Evolutionary conservation across 768 basidiomycete species (phyloP).

Genomic region (Calocera cornea): DNA sequence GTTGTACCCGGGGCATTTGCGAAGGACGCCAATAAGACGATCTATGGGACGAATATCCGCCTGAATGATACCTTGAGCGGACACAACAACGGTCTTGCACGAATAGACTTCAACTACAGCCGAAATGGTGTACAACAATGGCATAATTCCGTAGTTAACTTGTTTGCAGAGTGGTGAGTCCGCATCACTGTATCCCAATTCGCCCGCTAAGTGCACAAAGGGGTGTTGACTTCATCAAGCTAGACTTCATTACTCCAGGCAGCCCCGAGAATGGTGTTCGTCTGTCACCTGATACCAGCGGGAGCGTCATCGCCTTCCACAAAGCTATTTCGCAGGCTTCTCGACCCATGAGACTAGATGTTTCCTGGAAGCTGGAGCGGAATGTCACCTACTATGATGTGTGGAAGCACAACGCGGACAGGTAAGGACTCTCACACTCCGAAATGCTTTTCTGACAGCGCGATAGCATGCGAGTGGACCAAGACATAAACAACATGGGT

Average conservation of each 20-base stretch:
- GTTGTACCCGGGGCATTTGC: not conserved
- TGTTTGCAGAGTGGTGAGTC: constrained; percentile 2
- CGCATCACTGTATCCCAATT: no score
- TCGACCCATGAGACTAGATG: constrained; percentile 4
- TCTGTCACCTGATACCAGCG: constrained; percentile 6
- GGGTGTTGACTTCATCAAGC: constrained; percentile 9
- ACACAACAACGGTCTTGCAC: not conserved
- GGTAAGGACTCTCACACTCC: not conserved
- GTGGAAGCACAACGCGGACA: constrained; percentile 5
- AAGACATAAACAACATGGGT: constrained; percentile 6
- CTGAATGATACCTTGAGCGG: not conserved
- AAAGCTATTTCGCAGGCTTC: constrained; percentile 3
- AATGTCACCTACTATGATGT: constrained; percentile 5
- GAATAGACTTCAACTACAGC: constrained; percentile 5
- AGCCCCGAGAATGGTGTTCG: constrained; percentile 4
- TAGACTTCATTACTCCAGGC: constrained; percentile 7
- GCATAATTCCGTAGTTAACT: constrained; percentile 7
- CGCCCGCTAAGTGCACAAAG: no score
- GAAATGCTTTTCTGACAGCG: not conserved
- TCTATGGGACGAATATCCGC: not conserved
- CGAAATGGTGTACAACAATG: constrained; percentile 4
- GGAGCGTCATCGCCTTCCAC: constrained; percentile 2
- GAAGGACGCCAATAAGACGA: not conserved
- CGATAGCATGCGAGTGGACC: constrained; percentile 3
- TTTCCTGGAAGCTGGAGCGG: constrained; percentile 8